Base-by-base conservation (phyloP, 352 stramenopile genomes). In the Globisporangium barbulae region DNA sequence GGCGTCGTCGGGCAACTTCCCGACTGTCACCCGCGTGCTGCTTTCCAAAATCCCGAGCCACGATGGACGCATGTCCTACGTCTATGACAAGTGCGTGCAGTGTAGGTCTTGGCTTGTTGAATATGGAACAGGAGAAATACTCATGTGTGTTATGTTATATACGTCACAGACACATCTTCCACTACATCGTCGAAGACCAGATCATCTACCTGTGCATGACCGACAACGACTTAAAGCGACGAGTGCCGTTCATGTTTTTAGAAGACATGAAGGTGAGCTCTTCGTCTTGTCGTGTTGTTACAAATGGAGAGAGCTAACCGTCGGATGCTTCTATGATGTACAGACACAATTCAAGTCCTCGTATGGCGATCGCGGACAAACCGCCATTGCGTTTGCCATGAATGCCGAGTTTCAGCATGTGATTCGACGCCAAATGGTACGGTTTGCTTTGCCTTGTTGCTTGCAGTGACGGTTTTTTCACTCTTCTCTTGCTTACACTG, bases 121-220 rank as follows among this genome's bases (percentile, higher is more conserved):
- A 4, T 21, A 54, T 30, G 1, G 13, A 2, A 28, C 5, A 48
- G 5, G 19, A 9, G 19, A 35, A 5, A 22, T 17, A 35, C 54
- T 49, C 4, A 47, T 52, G 2, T 44, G 4, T 7, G 2, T 48
- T 7, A 28, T 28, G 2, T 57, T 2, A 22, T 47, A 13, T 42
- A 0, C 28, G 39, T 10, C 0, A 25, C 66, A 91, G 82, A 50
- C 82, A 97, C 63, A 81, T 94, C 47, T 98, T 98, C 83, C 97
- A 99, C 72, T 99, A 99, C 78, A 79, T 99, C 50, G 91, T 98
- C 13, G 89, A 98, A 64, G 78, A 96, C 63, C 85, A 94, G 17
- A 88, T 99, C 64, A 99, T 92, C 54, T 99, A 96, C 73, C 78
- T 99, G 21, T 99, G 98, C 78, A 99, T 99, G 96, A 95, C 92